Percentiles rank a stretch among this genome's conserved stretches.
Conservation (phyloP, 2,329 filamentous ascomycete species). For the Didymosphaeria variabile region DNA sequence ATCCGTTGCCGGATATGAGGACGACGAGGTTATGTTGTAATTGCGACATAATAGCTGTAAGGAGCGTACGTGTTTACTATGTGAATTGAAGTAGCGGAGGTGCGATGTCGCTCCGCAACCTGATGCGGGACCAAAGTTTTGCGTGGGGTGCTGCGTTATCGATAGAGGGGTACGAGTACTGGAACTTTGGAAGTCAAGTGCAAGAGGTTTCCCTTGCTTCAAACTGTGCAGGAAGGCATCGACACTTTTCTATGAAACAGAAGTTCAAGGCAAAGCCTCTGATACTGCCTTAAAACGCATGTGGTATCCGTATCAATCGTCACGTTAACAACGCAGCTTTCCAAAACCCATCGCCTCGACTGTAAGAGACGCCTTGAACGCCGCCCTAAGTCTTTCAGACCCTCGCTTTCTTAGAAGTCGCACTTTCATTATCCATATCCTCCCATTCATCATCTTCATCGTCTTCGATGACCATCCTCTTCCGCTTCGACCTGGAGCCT, state of each 20-base stretch:
- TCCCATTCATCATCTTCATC: constrained; percentile 51
- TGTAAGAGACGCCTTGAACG: not conserved
- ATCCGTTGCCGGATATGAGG: constrained; percentile 70
- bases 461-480: constrained; percentile 46
- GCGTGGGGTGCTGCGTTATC: constrained; percentile 68
- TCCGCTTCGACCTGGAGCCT: constrained; percentile 43
- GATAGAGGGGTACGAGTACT: constrained; percentile 4
- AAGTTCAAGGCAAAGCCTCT: not conserved
- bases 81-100: constrained; percentile 48
- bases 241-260: not conserved
- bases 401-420: constrained; percentile 40
- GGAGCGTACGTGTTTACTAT: constrained; percentile 45
- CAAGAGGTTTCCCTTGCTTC: too few species aligned
- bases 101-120: constrained; percentile 41
- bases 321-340: not conserved
- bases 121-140: constrained; percentile 54
- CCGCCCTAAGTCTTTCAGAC: constrained; percentile 18
- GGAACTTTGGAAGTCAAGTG: too few species aligned
- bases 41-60: constrained; percentile 35
- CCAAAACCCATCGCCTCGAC: not conserved
- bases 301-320: not conserved
- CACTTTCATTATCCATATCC: constrained; percentile 40
- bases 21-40: constrained; percentile 66
- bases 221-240: too few species aligned
- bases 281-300: not conserved